Base-by-base conservation (phyloP, 164 flowering plant species). In the Chimonanthus praecox region DNA sequence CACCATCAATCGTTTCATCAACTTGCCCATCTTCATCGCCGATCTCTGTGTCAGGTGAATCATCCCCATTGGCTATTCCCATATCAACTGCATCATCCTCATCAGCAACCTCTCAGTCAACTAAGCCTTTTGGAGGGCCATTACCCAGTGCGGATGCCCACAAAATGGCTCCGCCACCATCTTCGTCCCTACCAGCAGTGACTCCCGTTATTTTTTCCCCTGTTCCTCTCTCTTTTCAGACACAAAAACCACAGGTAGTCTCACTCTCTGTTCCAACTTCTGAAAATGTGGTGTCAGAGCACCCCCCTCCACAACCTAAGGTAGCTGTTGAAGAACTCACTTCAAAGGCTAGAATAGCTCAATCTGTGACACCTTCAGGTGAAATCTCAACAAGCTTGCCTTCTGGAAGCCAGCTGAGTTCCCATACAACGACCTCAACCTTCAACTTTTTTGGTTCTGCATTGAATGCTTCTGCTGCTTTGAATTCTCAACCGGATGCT, bases 351-450 rank as follows among this genome's bases (percentile, higher is more conserved):
- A 21, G 64, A 64, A 58, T 58, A 61, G 64, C 72, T 60, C 58
- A 77, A 47, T 67, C 76, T 73, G 45, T 74, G 33, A 71, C 68
- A 45, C 63, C 80, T 74, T 69, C 72, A 5, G 58, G 65, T 80
- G 83, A 79, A 68, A 75, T 33, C 73, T 72, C 81, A 10, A 58
- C 73, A 33, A 77, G 44, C 72, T 72, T 72, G 45, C 67, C 82
- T 62, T 77, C 83, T 77, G 87, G 80, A 62, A 80, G 67, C 76
- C 81, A 79, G 72, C 51, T 83, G 7, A 78, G 70, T 75, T 71
- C 70, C 48, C 45, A 47, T 63, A 51, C 70, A 9, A 67, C 64
- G 44, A 68, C 72, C 18, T 69, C 75, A 6, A 70, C 68, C 21
- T 47, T 60, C 65, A 76, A 72, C n/a, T 7, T 69, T 33, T 70